Evolutionary conservation across 306 rosid species (phyloP).

Genomic region (Gleditsia sinensis): DNA sequence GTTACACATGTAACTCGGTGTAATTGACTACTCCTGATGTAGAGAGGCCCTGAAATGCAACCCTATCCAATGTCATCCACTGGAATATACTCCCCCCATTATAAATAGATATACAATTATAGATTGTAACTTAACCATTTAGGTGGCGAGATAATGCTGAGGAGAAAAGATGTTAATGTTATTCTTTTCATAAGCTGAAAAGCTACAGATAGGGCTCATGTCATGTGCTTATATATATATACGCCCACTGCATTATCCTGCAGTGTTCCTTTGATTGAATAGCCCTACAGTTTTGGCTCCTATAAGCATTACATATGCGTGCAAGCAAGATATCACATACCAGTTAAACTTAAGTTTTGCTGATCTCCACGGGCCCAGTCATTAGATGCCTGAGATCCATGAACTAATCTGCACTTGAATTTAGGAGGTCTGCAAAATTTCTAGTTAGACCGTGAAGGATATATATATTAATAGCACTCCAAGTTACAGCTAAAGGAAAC

Average conservation of each 20-base stretch:
- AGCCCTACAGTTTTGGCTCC: conserved; percentile 11
- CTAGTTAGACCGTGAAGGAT: conserved; percentile 7
- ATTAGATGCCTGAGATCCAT: not conserved
- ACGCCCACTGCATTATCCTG: no score
- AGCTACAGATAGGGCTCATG: not conserved
- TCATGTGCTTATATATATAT: conserved; percentile 19
- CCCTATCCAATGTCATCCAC: no score
- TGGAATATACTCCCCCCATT: no score
- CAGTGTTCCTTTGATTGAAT: no score
- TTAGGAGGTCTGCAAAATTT: conserved; percentile 19
- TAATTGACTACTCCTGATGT: not conserved
- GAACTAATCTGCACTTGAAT: not conserved
- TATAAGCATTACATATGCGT: not conserved
- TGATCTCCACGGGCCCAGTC: conserved; percentile 10
- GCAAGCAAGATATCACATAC: conserved; percentile 17
- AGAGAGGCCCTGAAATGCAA: not conserved
- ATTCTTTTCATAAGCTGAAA: not conserved
- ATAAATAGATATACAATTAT: no score
- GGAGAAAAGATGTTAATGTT: not conserved
- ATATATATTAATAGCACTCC: not conserved
- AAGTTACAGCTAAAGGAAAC: conserved; percentile 2
- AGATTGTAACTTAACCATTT: no score
- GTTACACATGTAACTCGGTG: not conserved
- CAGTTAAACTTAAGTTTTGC: not conserved
- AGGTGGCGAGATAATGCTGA: not conserved